phyloP scores from a whole-genome alignment of 257 asterid species.

The Henckelia pumila region DNA sequence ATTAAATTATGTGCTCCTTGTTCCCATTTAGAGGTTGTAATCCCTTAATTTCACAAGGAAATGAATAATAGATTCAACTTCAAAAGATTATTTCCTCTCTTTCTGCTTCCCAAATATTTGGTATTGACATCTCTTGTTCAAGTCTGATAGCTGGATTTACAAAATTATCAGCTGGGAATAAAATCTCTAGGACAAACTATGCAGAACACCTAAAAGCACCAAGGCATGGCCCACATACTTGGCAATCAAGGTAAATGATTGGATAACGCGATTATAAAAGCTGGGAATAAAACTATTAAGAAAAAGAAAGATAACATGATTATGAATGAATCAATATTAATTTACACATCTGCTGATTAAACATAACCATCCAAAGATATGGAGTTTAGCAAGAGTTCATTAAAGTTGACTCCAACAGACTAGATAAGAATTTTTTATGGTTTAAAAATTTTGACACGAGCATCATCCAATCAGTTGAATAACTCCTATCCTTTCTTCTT shows the following conservation, averaged over 20 bases:
- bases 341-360: neutral
- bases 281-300: neutral
- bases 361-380: conserved; percentile 2
- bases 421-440: conserved; percentile 10
- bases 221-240: conserved; percentile 4
- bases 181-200: conserved; percentile 6
- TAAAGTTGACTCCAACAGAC: neutral
- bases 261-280: too few species aligned
- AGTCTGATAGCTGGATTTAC: neutral
- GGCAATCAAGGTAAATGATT: neutral
- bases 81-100: neutral
- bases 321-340: neutral
- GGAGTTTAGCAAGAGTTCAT: neutral
- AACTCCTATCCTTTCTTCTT: conserved; percentile 13
- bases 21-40: neutral
- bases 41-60: neutral
- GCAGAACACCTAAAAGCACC: neutral
- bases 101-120: neutral
- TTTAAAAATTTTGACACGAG: neutral
- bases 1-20: neutral
- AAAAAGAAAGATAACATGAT: neutral
- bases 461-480: conserved; percentile 7
- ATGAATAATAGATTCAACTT: neutral
- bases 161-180: neutral
- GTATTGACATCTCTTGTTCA: conserved; percentile 4